Percentiles rank a stretch among this genome's conserved stretches.
Conservation (phyloP, 345 rosid species). For the Clausena lansium region DNA sequence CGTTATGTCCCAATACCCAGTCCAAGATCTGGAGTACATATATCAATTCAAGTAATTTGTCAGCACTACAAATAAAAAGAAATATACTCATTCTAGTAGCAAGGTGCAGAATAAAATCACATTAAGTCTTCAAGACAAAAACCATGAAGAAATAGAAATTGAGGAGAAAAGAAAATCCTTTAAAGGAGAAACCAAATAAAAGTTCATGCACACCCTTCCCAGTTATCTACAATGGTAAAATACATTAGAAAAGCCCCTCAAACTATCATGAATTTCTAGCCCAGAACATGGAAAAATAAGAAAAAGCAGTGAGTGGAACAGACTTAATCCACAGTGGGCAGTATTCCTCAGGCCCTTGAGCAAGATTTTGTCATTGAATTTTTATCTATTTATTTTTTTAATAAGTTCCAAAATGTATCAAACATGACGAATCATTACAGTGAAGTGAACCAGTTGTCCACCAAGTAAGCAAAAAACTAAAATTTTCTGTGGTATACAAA, state of each 20-base stretch:
- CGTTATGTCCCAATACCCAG: slow-evolving; percentile 86
- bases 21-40: slow-evolving; percentile 65
- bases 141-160: background rate
- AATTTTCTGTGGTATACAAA: background rate
- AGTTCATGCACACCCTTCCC: background rate
- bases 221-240: background rate
- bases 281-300: background rate
- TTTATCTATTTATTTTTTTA: too few relatives aligned
- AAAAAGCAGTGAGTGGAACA: background rate
- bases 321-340: background rate
- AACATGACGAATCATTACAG: too few relatives aligned
- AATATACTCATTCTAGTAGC: background rate
- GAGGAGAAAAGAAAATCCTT: background rate
- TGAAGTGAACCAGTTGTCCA: too few relatives aligned
- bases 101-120: slow-evolving; percentile 1
- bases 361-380: background rate
- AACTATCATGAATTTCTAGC: background rate
- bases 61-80: background rate
- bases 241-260: background rate
- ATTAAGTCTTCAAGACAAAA: background rate
- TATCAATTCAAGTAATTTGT: background rate
- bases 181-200: background rate
- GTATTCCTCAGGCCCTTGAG: background rate
- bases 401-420: too few relatives aligned
- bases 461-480: too few relatives aligned